Percentiles rank a stretch among this genome's conserved stretches.
Conservation (phyloP, 148 eudicot species). For the Silene conica region DNA sequence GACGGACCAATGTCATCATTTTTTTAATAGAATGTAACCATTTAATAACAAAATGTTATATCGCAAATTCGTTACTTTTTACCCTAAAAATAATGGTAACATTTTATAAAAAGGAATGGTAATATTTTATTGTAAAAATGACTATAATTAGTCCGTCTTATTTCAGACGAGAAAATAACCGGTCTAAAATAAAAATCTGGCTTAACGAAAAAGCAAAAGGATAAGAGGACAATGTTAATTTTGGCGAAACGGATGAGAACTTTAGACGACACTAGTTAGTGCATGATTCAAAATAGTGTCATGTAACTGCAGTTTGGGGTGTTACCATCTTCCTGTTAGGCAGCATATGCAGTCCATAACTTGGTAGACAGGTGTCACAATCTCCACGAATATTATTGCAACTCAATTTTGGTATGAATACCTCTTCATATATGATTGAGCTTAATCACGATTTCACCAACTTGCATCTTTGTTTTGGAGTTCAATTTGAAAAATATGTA, state of each 20-base stretch:
- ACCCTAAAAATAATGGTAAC: too few species aligned
- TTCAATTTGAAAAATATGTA: not conserved
- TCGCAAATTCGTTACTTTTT: too few species aligned
- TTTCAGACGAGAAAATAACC: too few species aligned
- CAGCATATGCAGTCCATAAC: not conserved
- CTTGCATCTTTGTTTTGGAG: not conserved
- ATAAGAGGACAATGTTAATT: conserved; percentile 22
- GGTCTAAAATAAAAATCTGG: too few species aligned
- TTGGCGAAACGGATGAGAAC: conserved; percentile 1
- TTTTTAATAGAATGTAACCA: too few species aligned
- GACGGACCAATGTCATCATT: too few species aligned
- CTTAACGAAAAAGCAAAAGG: not conserved
- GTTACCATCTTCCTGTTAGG: not conserved
- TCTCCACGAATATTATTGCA: too few species aligned
- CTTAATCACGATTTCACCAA: not conserved
- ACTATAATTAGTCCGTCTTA: too few species aligned
- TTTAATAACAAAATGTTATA: too few species aligned
- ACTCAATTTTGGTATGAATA: not conserved
- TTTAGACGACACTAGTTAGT: not conserved
- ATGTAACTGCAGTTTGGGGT: not conserved
- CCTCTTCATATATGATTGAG: not conserved
- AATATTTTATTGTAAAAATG: too few species aligned
- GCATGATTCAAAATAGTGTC: not conserved
- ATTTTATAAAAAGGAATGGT: too few species aligned
- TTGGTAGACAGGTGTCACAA: too few species aligned